phyloP scores from a whole-genome alignment of 139 green algal species.

The Diplosphaera chodatii region DNA sequence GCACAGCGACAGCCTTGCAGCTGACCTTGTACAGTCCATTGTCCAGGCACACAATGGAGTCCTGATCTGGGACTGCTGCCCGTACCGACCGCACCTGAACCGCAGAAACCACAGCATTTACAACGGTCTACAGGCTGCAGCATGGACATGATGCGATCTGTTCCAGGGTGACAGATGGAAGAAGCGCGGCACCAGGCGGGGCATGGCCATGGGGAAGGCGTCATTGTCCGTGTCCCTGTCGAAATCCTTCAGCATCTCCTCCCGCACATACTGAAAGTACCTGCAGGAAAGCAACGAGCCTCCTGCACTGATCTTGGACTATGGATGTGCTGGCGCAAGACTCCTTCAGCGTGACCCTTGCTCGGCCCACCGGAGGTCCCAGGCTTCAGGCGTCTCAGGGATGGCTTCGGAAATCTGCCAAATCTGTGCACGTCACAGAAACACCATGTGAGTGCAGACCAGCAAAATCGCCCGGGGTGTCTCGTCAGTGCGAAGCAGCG shows the following conservation, averaged over 20 bases:
- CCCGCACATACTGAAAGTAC: constrained; percentile 26
- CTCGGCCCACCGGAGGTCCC: constrained; percentile 15
- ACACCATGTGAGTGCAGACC: no score
- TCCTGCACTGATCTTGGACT: no score
- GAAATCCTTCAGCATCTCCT: constrained; percentile 23
- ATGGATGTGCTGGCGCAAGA: no score
- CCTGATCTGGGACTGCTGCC: constrained; percentile 2
- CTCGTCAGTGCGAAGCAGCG: no score
- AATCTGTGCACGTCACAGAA: not conserved
- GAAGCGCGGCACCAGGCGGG: constrained; percentile 12
- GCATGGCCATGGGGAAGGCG: constrained; percentile 22
- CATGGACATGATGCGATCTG: no score
- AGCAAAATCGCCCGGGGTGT: no score
- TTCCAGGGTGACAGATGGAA: not conserved
- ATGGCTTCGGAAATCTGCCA: constrained; percentile 30
- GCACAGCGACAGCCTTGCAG: no score
- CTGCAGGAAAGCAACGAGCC: constrained; percentile 13
- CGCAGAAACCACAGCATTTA: not conserved
- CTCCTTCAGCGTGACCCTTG: no score
- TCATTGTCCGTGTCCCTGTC: constrained; percentile 11
- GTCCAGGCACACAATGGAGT: constrained; percentile 30
- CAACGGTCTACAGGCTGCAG: no score
- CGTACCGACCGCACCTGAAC: not conserved
- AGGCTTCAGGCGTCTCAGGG: constrained; percentile 9
- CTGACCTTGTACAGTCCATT: constrained; percentile 32